Evolutionary conservation across 306 rosid genomes (phyloP), one percentile per base, ranked within the genome.

Genomic region (Medicago ruthenica): DNA sequence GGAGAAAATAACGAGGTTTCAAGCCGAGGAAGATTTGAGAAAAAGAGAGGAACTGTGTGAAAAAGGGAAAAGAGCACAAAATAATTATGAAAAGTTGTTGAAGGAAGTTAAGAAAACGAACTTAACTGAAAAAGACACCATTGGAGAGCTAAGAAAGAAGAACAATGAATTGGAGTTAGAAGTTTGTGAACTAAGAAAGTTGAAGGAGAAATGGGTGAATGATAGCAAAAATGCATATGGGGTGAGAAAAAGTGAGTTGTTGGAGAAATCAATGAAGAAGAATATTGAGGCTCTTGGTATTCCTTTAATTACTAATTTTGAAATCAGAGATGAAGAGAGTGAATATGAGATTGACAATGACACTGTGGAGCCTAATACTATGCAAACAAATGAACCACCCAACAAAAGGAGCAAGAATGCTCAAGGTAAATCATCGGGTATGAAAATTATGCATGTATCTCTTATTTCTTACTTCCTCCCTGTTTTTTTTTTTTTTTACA

Each of bases 11-110:
- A 9, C 0, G 6, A 76, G 76, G 47, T 17, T 67, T 70, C 20
- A 67, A 6, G 42, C 16, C 3, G 79, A 80, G 27, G 70, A 79
- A 15, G 14, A 76, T 6, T 22, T 83, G n/a, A 79, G 24, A 15
- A 75, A 12, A 40, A 79, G 18, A 21, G 74, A 71, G 44, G 70
- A 64, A 37, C 13, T 13, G 0, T 70, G 47, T 20, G 63, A 55
- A 64, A 76, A 3, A 39, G 31, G 31, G 31, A 27, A 27, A 27
- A 27, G 31, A 27, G 55, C 57, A 0, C 40, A 48, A 0, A 59
- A 45, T 5, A 55, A 5, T 14, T 83, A 83, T 22, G 86, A 83
- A 54, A 50, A 10, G 1, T 70, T 83, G 81, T 36, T 83, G 74
- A 67, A 41, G 40, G 14, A 4, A 7, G 67, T 79, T 7, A 83